phyloP scores from a whole-genome alignment of 2,329 filamentous ascomycete species.

The Ophiosphaerella narmari region DNA sequence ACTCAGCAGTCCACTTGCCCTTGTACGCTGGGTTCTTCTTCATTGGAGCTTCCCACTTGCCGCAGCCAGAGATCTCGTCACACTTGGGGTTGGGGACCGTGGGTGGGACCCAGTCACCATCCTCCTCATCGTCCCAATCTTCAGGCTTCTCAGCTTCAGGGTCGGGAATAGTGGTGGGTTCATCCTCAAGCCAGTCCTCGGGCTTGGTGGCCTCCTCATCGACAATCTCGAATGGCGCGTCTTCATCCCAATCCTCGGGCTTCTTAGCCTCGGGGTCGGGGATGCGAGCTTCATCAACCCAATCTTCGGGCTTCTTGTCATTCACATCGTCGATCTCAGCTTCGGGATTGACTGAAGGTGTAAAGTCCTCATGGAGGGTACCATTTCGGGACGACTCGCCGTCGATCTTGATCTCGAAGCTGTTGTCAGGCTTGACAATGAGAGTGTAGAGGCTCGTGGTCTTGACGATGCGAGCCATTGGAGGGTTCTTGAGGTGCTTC shows the following conservation, averaged over 20 bases:
- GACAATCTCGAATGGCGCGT: conserved; percentile 93
- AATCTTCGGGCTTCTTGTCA: conserved; percentile 91
- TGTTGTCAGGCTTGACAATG: conserved; percentile 95
- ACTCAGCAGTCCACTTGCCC: conserved; percentile 95
- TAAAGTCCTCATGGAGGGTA: conserved; percentile 91
- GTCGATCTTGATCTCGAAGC: conserved; percentile 89
- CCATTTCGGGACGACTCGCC: conserved; percentile 87
- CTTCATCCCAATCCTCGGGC: conserved; percentile 99
- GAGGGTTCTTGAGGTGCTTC: conserved; percentile 91
- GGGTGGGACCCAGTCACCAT: conserved; percentile 94
- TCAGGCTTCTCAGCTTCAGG: conserved; percentile 96
- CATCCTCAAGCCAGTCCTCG: conserved; percentile 93
- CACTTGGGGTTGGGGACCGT: conserved; percentile 96
- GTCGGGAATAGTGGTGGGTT: conserved; percentile 81
- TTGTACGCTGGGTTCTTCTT: conserved; percentile 97
- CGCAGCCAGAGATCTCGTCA: conserved; percentile 88
- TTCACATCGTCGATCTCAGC: conserved; percentile 95
- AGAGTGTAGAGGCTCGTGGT: conserved; percentile 94
- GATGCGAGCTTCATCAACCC: conserved; percentile 94
- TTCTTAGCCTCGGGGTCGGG: conserved; percentile 90
- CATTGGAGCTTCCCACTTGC: conserved; percentile 87
- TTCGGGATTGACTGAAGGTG: conserved; percentile 87
- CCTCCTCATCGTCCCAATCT: conserved; percentile 99
- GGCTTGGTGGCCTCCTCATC: conserved; percentile 91
- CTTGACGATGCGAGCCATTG: conserved; percentile 87